A percentile compares a stretch with the other conserved stretches of the same genome.
Evolutionary conservation across 2,329 filamentous ascomycete species (phyloP).

Genomic region (Scedosporium boydii): DNA sequence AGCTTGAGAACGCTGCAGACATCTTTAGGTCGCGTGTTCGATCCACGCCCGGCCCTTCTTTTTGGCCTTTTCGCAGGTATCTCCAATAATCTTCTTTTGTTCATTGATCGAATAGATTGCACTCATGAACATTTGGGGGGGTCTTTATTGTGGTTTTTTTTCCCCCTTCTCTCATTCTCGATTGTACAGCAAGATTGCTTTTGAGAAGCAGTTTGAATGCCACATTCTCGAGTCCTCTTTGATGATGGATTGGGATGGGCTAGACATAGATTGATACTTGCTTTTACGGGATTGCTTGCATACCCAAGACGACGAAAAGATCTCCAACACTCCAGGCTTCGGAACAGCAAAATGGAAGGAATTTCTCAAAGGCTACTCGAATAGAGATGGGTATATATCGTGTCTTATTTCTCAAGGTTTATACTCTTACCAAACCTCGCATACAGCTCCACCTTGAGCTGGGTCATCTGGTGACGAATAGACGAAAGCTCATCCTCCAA

Average conservation of each 20-base stretch:
- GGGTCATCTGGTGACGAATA: slow-evolving; percentile 77
- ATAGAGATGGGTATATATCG: not conserved
- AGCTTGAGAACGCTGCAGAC: not conserved
- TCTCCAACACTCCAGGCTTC: not conserved
- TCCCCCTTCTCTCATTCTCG: too few species aligned
- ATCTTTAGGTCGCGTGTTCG: slow-evolving; percentile 1
- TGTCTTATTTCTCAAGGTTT: slow-evolving; percentile 59
- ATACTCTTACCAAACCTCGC: slow-evolving; percentile 93
- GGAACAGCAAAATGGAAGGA: not conserved
- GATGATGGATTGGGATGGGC: too few species aligned
- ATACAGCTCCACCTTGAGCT: slow-evolving; percentile 87
- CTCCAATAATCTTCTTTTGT: too few species aligned
- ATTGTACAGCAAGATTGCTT: too few species aligned
- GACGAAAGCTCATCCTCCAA: slow-evolving; percentile 68
- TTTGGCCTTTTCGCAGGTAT: not conserved
- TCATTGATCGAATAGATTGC: too few species aligned
- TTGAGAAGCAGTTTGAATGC: too few species aligned
- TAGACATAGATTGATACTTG: too few species aligned
- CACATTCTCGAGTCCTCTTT: too few species aligned
- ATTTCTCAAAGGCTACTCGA: not conserved
- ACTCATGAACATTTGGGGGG: too few species aligned
- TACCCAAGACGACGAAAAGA: too few species aligned
- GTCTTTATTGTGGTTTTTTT: too few species aligned
- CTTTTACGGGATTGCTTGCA: too few species aligned
- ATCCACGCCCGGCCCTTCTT: slow-evolving; percentile 1